phyloP scores from a whole-genome alignment of 225 moss, liverwort and hornwort genomes.

The Thuidium tamariscinum region DNA sequence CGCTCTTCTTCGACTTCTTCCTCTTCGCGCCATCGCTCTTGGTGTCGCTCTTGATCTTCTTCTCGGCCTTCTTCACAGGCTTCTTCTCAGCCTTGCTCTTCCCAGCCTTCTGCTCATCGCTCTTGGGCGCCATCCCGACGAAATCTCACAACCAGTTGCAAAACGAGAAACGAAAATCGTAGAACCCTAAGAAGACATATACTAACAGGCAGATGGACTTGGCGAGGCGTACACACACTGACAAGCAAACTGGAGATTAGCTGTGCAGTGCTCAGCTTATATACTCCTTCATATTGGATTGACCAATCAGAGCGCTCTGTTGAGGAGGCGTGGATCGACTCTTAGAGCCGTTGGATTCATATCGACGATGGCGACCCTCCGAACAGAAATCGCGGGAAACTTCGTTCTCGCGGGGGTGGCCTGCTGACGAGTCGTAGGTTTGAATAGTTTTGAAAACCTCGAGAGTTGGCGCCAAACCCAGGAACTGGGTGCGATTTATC shows the following conservation, averaged over 20 bases:
- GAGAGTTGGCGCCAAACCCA: neutral
- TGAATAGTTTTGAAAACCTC: neutral
- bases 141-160: too few relatives aligned
- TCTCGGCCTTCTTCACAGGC: constrained; percentile 37
- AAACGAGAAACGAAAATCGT: accelerated
- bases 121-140: constrained; percentile 10
- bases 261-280: accelerated
- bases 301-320: neutral
- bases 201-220: too few relatives aligned
- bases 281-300: neutral
- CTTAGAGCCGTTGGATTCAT: neutral
- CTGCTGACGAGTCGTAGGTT: neutral
- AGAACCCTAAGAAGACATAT: neutral
- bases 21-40: constrained; percentile 1
- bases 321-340: neutral
- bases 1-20: constrained; percentile 25
- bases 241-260: accelerated
- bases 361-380: neutral
- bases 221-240: accelerated
- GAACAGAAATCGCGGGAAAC: neutral
- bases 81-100: constrained; percentile 35
- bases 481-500: neutral
- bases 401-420: neutral
- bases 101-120: constrained; percentile 7
- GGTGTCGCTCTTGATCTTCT: constrained; percentile 21